Base-by-base conservation (phyloP, 768 basidiomycete species). In the Tricholoma saponaceum region DNA sequence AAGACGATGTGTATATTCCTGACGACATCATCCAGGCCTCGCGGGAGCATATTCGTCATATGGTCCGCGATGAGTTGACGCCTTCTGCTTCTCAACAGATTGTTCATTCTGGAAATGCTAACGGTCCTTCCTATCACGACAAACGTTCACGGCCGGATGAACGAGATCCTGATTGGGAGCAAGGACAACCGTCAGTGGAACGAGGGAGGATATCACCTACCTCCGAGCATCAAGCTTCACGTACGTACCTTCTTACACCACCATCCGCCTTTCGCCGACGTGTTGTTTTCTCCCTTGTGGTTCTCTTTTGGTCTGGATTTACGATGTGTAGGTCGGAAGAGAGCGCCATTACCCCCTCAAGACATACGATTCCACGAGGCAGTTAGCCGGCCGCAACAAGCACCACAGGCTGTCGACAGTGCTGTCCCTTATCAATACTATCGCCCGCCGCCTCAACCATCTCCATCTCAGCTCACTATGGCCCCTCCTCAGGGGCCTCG, bases 281-380 rank as follows among this genome's bases (percentile, higher is more conserved):
- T 54, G 39, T 8, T 18, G n/a, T 60, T 61, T 60, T 64, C 47
- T 58, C 46, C 58, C 35, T 37, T 58, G 50, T 41, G 33, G 56
- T 28, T 20, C 23, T 57, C 32, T 50, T 55, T 53, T 55, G 55
- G 58, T 37, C 43, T 60, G 50, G 37, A 39, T 52, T 52, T n/a
- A 22, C 50, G 55, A 23, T 56, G 51, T 60, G 52, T 66, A 77
- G 73, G 70, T 67, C 77, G 72, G 14, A 75, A 69, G 59, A 71
- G 81, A 53, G 64, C 60, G 0, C 81, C 80, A 0, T 67, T 83
- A 10, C 79, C 79, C 2, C 75, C 80, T 10, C 81, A 83, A 64
- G 60, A 64, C 4, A 64, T 68, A 18, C 71, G 72, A 6, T 81
- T 77, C 57, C 71, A 68, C 14, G 71, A 72, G 52, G 61, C 60